A percentile compares a stretch with the other conserved stretches of the same genome.
phyloP scores from a whole-genome alignment of 2,329 filamentous ascomycete genomes.

The Fusarium acutatum region DNA sequence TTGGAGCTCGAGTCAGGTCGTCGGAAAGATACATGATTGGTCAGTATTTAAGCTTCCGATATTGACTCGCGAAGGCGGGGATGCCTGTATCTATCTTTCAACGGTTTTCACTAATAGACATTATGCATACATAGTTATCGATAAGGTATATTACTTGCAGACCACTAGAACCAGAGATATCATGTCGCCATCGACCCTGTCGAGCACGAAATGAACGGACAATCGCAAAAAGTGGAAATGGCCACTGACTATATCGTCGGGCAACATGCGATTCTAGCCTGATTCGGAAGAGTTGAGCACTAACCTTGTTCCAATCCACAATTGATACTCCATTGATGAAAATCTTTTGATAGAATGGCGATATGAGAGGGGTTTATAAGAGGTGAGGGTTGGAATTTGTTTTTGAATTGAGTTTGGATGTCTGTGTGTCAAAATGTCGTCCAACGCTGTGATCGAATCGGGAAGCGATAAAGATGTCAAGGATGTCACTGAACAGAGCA shows the following conservation, averaged over 20 bases:
- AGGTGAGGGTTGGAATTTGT: neutral
- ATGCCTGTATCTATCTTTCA: neutral
- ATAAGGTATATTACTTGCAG: neutral
- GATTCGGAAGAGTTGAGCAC: constrained; percentile 7
- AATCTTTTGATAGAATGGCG: neutral
- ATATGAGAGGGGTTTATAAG: neutral
- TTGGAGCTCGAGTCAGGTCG: neutral
- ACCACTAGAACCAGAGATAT: neutral
- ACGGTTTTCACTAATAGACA: neutral
- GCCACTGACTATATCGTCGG: constrained; percentile 13
- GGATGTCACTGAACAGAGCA: constrained; percentile 13
- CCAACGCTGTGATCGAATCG: constrained; percentile 10
- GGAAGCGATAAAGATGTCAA: constrained; percentile 29
- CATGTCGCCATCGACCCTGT: constrained; percentile 35
- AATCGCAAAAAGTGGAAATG: constrained; percentile 16
- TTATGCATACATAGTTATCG: neutral
- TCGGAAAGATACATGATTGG: constrained; percentile 24
- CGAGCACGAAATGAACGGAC: constrained; percentile 29
- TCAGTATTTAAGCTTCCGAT: constrained; percentile 1
- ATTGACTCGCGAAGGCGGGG: constrained; percentile 11
- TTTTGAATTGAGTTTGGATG: neutral
- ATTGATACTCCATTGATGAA: constrained; percentile 6
- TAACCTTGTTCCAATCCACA: constrained; percentile 14
- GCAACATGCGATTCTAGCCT: constrained; percentile 27
- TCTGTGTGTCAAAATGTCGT: constrained; percentile 15